phyloP scores from a whole-genome alignment of 1,284 basidiomycete genomes.

The Ceratobasidium sp. region DNA sequence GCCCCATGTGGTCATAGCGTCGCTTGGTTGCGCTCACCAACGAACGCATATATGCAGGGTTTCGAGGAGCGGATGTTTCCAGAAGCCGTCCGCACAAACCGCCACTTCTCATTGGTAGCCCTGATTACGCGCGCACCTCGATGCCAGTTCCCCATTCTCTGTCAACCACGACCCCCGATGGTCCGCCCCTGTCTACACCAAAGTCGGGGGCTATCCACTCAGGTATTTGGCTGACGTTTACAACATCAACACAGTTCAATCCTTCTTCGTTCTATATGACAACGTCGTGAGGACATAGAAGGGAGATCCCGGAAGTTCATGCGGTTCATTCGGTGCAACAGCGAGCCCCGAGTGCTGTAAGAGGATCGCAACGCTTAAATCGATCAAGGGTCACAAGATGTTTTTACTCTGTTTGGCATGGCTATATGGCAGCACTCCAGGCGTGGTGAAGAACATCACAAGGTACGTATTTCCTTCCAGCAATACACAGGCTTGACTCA shows the following conservation, averaged over 20 bases:
- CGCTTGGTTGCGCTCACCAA: too few relatives aligned
- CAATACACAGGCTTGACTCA: too few relatives aligned
- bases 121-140: too few relatives aligned
- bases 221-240: constrained; percentile 7
- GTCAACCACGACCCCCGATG: constrained; percentile 29
- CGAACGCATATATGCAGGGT: background rate
- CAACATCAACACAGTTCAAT: background rate
- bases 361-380: too few relatives aligned
- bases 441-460: too few relatives aligned
- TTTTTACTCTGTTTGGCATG: too few relatives aligned
- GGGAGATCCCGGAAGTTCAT: background rate
- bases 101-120: background rate
- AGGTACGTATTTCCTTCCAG: too few relatives aligned
- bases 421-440: too few relatives aligned
- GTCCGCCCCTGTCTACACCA: constrained; percentile 28
- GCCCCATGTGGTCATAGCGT: too few relatives aligned
- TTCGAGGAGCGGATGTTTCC: constrained; percentile 11
- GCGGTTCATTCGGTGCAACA: constrained; percentile 5
- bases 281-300: constrained; percentile 11
- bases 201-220: constrained; percentile 28
- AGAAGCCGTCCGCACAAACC: background rate
- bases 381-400: too few relatives aligned
- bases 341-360: too few relatives aligned
- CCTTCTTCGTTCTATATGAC: constrained; percentile 6
- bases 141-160: too few relatives aligned